These are phyloP conservation scores for Roridomyces roridus DNA, from an alignment of 768 basidiomycete species.

Conservation along the genomic window DNA sequence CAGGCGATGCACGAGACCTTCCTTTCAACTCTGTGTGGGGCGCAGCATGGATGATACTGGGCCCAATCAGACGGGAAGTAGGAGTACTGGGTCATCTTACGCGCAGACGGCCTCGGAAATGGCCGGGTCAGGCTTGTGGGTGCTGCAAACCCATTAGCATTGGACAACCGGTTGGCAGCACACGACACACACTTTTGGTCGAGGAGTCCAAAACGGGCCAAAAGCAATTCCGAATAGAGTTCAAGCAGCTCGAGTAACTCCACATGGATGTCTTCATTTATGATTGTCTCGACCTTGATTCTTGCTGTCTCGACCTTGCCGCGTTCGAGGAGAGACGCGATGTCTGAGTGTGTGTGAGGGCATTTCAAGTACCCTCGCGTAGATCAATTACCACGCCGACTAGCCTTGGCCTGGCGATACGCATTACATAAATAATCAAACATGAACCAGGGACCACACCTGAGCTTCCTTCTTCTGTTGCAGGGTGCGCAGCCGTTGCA, in stretches of 20 bases:
- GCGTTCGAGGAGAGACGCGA: constrained; percentile 79
- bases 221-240: constrained; percentile 91
- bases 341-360: constrained; percentile 55
- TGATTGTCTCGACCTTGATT: constrained; percentile 89
- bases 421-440: too few relatives aligned
- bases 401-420: constrained; percentile 58
- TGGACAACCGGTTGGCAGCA: constrained; percentile 12
- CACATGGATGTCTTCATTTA: constrained; percentile 83
- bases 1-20: constrained; percentile 27
- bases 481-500: constrained; percentile 83
- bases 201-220: constrained; percentile 90
- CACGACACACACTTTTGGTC: constrained; percentile 81
- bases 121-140: constrained; percentile 86
- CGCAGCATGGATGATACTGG: constrained; percentile 86
- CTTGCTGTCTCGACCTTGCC: constrained; percentile 85
- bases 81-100: constrained; percentile 21
- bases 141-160: constrained; percentile 43
- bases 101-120: constrained; percentile 82
- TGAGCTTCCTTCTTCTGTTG: constrained; percentile 95
- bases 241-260: constrained; percentile 93
- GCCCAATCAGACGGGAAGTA: not conserved
- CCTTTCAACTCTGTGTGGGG: constrained; percentile 92
- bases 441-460: too few relatives aligned
- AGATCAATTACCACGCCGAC: constrained; percentile 55
- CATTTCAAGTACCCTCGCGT: not conserved